These are phyloP conservation scores for Echria macrotheca DNA, from an alignment of 495 filamentous ascomycete species.

Conservation along the genomic window DNA sequence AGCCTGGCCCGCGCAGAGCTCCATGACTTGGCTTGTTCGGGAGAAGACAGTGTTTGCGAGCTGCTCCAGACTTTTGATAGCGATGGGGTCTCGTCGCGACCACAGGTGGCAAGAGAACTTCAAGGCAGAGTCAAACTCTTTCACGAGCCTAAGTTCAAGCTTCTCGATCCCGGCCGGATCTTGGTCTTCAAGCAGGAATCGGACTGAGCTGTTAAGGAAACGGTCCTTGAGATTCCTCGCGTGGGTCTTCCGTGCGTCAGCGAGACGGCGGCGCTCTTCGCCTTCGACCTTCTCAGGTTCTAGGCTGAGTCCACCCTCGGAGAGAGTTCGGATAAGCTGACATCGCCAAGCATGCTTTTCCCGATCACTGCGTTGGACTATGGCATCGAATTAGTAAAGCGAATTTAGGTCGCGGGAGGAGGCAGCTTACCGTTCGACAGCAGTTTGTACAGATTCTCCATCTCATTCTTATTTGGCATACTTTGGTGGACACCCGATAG, in stretches of 20 bases:
- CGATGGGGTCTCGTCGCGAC: constrained; percentile 9
- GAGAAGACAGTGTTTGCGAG: background rate
- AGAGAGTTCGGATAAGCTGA: constrained; percentile 9
- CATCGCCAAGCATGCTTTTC: constrained; percentile 9
- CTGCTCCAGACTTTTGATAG: constrained; percentile 1
- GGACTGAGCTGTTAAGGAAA: constrained; percentile 15
- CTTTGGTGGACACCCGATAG: background rate
- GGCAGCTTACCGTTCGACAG: constrained; percentile 6
- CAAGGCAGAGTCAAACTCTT: constrained; percentile 13
- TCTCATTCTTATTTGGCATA: constrained; percentile 2
- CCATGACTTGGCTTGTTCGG: constrained; percentile 1
- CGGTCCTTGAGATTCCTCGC: constrained; percentile 13
- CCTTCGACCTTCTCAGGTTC: background rate
- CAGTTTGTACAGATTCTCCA: constrained; percentile 10
- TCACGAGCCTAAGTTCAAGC: constrained; percentile 4
- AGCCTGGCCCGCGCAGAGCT: constrained; percentile 9
- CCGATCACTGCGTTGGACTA: constrained; percentile 7
- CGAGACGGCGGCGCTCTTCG: background rate
- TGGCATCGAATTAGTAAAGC: background rate
- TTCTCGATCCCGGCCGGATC: constrained; percentile 11
- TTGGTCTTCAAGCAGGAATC: constrained; percentile 14
- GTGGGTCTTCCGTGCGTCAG: constrained; percentile 9
- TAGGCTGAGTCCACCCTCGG: constrained; percentile 7
- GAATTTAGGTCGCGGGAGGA: background rate
- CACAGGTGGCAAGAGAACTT: constrained; percentile 20